Percentiles rank a stretch among this genome's conserved stretches.
Evolutionary conservation across 225 moss, liverwort and hornwort species (phyloP).

Genomic region (Pseudisothecium myosuroides): DNA sequence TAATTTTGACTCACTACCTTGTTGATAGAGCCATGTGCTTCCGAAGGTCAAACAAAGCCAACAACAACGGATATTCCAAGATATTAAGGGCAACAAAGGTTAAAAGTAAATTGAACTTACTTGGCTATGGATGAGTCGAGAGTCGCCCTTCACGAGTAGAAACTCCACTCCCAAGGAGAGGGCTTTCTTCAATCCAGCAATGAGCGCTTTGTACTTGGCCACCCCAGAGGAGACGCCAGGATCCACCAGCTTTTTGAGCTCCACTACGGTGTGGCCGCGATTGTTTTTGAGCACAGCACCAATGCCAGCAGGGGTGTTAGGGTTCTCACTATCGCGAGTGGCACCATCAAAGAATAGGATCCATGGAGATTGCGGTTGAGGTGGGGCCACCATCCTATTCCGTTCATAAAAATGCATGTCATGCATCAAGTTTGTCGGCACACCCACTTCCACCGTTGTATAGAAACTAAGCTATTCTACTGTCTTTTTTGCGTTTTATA

Average conservation of each 20-base stretch:
- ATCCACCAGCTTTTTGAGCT: conserved; percentile 11
- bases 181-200: conserved; percentile 36
- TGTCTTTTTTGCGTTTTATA: not conserved
- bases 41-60: too few species aligned
- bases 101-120: not conserved
- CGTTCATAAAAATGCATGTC: not conserved
- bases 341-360: conserved; percentile 31
- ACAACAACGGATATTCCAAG: fast-evolving
- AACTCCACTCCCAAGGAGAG: conserved; percentile 19
- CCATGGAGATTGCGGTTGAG: conserved; percentile 27
- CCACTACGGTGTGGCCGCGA: conserved; percentile 1
- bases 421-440: not conserved
- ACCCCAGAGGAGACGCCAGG: not conserved
- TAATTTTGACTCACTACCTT: not conserved
- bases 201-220: conserved; percentile 23
- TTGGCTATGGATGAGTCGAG: conserved; percentile 16
- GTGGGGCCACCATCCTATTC: not conserved
- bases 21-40: not conserved
- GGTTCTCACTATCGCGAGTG: not conserved
- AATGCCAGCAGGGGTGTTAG: not conserved
- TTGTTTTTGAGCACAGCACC: conserved; percentile 15
- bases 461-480: not conserved
- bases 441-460: not conserved
- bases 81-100: too few species aligned
- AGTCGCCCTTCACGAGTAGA: conserved; percentile 21